Conservation (phyloP, 2,329 filamentous ascomycete species). For the Aspergillus phoenicis region DNA sequence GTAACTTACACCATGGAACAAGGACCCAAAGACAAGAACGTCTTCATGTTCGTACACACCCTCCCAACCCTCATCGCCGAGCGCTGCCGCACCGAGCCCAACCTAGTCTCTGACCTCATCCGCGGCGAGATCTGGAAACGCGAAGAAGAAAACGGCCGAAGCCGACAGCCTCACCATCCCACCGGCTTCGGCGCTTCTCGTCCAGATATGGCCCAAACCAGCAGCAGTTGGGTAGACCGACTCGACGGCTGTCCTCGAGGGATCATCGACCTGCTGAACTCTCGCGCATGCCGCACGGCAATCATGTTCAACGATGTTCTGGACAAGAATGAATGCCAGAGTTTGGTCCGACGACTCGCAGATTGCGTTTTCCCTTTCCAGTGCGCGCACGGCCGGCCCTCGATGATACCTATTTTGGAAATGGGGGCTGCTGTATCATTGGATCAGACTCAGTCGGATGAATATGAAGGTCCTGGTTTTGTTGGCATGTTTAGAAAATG, state of each 20-base stretch:
- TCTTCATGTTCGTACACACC: constrained; percentile 53
- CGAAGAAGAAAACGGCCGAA: constrained; percentile 54
- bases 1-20: constrained; percentile 61
- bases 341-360: constrained; percentile 42
- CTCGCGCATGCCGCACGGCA: constrained; percentile 51
- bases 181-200: not conserved
- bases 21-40: constrained; percentile 12
- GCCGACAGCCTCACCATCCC: constrained; percentile 10
- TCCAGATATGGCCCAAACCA: not conserved
- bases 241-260: constrained; percentile 73
- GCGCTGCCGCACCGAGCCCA: constrained; percentile 72
- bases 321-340: constrained; percentile 40
- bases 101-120: constrained; percentile 71
- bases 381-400: constrained; percentile 54
- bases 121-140: constrained; percentile 73
- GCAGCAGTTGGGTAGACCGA: constrained; percentile 57
- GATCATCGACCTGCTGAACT: constrained; percentile 65
- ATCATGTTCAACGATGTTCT: constrained; percentile 56
- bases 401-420: constrained; percentile 49
- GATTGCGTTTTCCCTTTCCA: constrained; percentile 52
- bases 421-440: constrained; percentile 17
- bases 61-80: constrained; percentile 75
- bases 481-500: constrained; percentile 16
- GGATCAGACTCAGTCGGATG: not conserved
- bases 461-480: constrained; percentile 13